Evolutionary conservation across 1,284 basidiomycete genomes (phyloP), one percentile per base, ranked within the genome.

Genomic region (Austropuccinia psidii): DNA sequence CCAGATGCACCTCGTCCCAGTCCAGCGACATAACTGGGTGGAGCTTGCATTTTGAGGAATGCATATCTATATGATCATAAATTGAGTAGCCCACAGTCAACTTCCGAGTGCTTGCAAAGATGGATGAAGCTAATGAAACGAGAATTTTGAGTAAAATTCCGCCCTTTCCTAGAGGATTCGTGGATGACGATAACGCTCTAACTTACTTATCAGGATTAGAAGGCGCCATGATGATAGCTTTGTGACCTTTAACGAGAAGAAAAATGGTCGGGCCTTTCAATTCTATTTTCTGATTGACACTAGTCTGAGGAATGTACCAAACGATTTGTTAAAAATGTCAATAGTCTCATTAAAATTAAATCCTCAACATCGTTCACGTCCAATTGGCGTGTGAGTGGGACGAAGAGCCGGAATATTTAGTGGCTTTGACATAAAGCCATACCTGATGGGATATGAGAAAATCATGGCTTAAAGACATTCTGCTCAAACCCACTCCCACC

Each of bases 1-100:
- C 95, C 96, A 65, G 93, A 96, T 64, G 95, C 94, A 41, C 92
- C 93, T 85, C 93, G 87, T 83, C 93, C 93, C 49, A 96, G 88
- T 89, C 93, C 93, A 77, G 93, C 93, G 61, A 96, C 93, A 82
- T 95, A 96, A 0, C 90, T 91, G 1, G 93, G 90, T 69, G 93
- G 93, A 9, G 93, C 92, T 73, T 77, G 62, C 77, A 77, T 77
- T 33, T 74, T 70, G 52, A 76, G 64, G 61, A 68, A 72, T 19
- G 69, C 64, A 74, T 67, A 72, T 68, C 65, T 73, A 24, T 33
- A 9, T 39, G 37, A 33, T 11, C 35, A 8, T 8, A 52, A 11
- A 52, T 11, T n/a, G n/a, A n/a, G n/a, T n/a, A n/a, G n/a, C n/a
- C n/a, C n/a, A n/a, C n/a, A n/a, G n/a, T n/a, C n/a, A n/a, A n/a